Base-by-base conservation (phyloP, 345 rosid species). In the Lepidium sativum region DNA sequence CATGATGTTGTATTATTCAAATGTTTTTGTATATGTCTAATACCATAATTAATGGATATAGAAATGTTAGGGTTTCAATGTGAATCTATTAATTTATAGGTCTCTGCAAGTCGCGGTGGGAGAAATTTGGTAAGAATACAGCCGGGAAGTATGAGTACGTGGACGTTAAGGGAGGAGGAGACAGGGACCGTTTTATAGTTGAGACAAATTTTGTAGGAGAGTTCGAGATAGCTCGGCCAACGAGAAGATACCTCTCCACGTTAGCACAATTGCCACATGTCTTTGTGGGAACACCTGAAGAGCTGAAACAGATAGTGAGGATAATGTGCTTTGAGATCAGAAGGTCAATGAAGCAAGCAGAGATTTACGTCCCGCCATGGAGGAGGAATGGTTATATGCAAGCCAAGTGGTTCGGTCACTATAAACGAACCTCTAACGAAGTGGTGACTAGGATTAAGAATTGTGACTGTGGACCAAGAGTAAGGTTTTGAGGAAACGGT, bases 61-160 rank as follows among this genome's bases (percentile, higher is more conserved):
- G 9, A 29, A 6, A 54, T 15, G 13, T 10, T 14, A 11, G 20
- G 56, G 32, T 2, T 58, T 34, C 41, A 33, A 44, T 54, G 41
- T 13, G 21, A 2, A 23, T 2, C 1, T 29, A 40, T 62, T 12
- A 6, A 23, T 48, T 8, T 14, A 35, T 63, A 89, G 96, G 98
- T 34, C 82, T 94, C 1, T 92, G 97, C 97, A 86, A 89, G 58
- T 82, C 92, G 1, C 70, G 73, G 34, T 92, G 97, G 98, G 94
- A 84, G 74, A 89, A 64, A 73, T 65, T 72, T 13, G 86, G 74
- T 13, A 68, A 75, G 72, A 68, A 70, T 48, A 91, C 87, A 2
- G 69, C 86, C 0, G 97, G 98, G 39, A 73, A 63, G 17, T 80
- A 86, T 62, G 88, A 92, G 52, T 89, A 74, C 23, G 76, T 92